These are phyloP conservation scores for Anacardium occidentale DNA, from an alignment of 345 rosid genomes.

Conservation along the genomic window DNA sequence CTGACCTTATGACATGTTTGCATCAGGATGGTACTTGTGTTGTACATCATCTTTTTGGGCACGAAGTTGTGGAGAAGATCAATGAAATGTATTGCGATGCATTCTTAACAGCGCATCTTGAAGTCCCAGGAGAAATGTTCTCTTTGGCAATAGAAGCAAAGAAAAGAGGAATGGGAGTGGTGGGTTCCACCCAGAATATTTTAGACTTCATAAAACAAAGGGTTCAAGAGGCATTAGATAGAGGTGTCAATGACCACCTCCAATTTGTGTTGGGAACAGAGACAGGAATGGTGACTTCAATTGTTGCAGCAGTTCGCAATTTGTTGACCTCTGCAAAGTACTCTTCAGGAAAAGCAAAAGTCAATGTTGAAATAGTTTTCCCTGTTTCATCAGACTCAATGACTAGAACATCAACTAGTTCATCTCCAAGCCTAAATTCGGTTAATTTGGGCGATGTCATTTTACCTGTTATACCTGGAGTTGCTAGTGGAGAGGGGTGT, in stretches of 20 bases:
- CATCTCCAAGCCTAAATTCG: constrained; percentile 43
- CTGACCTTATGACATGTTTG: constrained; percentile 12
- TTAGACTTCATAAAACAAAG: constrained; percentile 80
- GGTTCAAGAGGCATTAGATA: constrained; percentile 79
- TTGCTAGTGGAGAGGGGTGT: constrained; percentile 91
- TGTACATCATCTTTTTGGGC: constrained; percentile 91
- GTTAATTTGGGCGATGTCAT: constrained; percentile 40
- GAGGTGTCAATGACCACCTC: constrained; percentile 75
- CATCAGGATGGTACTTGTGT: constrained; percentile 86
- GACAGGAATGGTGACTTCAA: constrained; percentile 94
- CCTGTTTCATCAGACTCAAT: constrained; percentile 92
- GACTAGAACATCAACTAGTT: constrained; percentile 49
- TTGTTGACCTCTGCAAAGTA: constrained; percentile 48
- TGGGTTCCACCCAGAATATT: constrained; percentile 91
- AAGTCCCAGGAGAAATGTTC: constrained; percentile 99
- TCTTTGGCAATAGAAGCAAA: constrained; percentile 94
- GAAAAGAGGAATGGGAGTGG: constrained; percentile 92
- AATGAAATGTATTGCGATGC: constrained; percentile 87
- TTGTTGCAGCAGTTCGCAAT: constrained; percentile 67
- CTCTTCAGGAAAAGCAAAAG: constrained; percentile 45
- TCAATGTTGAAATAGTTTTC: constrained; percentile 82
- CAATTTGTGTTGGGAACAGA: constrained; percentile 95
- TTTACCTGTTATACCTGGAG: constrained; percentile 87
- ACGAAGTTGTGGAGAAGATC: constrained; percentile 84
- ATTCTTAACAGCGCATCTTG: constrained; percentile 89